Evolutionary conservation across 164 flowering plant genomes (phyloP).

Genomic region (Vitis rupestris): DNA sequence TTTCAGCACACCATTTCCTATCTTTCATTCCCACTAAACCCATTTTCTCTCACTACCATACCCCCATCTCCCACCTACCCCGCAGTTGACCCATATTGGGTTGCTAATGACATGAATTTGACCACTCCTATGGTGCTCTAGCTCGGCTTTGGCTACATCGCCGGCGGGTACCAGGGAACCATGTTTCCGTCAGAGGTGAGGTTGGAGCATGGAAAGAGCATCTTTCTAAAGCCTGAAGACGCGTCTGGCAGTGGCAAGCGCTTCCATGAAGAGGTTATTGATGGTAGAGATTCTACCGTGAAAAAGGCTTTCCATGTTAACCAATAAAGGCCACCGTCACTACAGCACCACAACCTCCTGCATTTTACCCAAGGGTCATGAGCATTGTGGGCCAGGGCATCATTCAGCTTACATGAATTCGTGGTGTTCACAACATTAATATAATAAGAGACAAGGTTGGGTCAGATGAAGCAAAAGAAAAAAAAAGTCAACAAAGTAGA

Average conservation of each 20-base stretch:
- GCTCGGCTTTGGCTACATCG: slow-evolving; percentile 37
- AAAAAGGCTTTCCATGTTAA: slow-evolving; percentile 75
- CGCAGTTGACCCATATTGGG: slow-evolving; percentile 32
- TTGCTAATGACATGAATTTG: slow-evolving; percentile 34
- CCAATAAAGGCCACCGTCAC: slow-evolving; percentile 47
- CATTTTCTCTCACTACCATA: too few relatives aligned
- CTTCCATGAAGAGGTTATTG: slow-evolving; percentile 52
- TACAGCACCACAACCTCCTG: slow-evolving; percentile 69
- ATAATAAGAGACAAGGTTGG: too few relatives aligned
- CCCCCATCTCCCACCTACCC: slow-evolving; percentile 34
- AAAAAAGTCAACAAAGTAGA: too few relatives aligned
- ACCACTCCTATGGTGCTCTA: slow-evolving; percentile 66
- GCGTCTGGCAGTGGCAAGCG: slow-evolving; percentile 64
- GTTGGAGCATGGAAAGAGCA: slow-evolving; percentile 68
- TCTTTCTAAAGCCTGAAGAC: slow-evolving; percentile 50
- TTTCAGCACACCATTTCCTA: too few relatives aligned
- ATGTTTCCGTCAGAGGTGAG: slow-evolving; percentile 76
- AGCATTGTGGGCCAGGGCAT: too few relatives aligned
- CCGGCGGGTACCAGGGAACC: slow-evolving; percentile 37
- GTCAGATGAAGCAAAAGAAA: too few relatives aligned
- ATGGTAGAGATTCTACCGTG: slow-evolving; percentile 40
- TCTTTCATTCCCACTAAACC: too few relatives aligned
- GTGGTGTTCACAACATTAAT: too few relatives aligned
- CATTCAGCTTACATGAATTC: too few relatives aligned
- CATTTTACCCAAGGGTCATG: slow-evolving; percentile 77